These are phyloP conservation scores for Aristolochia californica DNA, from an alignment of 164 flowering plant species.

Conservation along the genomic window DNA sequence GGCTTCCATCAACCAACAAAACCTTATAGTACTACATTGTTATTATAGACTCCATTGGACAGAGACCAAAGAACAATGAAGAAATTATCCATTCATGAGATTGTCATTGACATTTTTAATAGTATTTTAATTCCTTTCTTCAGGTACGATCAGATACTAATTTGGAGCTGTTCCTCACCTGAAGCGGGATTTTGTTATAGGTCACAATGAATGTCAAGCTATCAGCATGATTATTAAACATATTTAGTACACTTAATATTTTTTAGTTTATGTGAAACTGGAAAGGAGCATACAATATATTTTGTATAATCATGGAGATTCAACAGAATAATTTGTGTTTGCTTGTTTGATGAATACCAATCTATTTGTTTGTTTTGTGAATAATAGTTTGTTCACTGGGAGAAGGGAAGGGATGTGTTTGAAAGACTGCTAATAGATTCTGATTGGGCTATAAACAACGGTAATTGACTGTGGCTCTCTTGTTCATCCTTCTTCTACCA, in stretches of 20 bases:
- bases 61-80: background rate
- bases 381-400: slow-evolving; percentile 86
- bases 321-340: background rate
- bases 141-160: background rate
- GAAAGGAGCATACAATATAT: no score
- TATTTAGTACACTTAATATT: no score
- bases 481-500: slow-evolving; percentile 96
- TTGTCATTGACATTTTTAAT: background rate
- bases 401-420: slow-evolving; percentile 89
- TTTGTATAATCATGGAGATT: background rate
- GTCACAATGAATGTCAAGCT: no score
- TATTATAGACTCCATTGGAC: background rate
- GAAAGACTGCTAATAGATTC: slow-evolving; percentile 90
- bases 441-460: slow-evolving; percentile 95
- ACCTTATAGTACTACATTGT: background rate
- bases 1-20: no score
- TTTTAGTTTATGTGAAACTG: no score
- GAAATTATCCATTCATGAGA: background rate
- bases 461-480: slow-evolving; percentile 95
- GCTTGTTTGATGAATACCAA: no score
- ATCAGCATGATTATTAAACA: no score
- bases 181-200: no score
- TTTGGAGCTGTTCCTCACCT: background rate
- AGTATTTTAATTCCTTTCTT: background rate
- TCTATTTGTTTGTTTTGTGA: no score